Evolutionary conservation across 164 flowering plant species (phyloP).

Genomic region (Stephania japonica): DNA sequence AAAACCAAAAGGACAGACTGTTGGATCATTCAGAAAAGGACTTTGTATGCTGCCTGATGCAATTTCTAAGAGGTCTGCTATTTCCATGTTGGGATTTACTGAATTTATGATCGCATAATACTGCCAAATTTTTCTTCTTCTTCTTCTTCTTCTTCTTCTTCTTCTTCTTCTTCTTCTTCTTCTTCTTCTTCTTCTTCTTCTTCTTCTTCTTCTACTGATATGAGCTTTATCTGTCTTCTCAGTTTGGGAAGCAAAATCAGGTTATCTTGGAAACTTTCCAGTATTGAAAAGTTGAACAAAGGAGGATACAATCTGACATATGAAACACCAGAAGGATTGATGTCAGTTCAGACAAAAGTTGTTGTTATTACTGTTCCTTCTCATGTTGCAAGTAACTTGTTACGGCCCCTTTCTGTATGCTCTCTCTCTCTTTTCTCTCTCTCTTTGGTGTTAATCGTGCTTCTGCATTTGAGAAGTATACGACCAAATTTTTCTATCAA

Average conservation of each 20-base stretch:
- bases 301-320: conserved; percentile 63
- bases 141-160: not conserved
- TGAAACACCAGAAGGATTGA: conserved; percentile 79
- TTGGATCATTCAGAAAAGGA: conserved; percentile 91
- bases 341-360: conserved; percentile 53
- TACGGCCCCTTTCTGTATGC: conserved; percentile 86
- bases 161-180: not conserved
- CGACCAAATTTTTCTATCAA: not conserved
- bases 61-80: conserved; percentile 55
- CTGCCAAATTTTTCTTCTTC: not conserved
- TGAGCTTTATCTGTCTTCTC: conserved; percentile 14
- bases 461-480: not conserved
- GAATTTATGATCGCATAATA: not conserved
- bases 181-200: not conserved
- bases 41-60: conserved; percentile 81
- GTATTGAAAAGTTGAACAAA: conserved; percentile 41
- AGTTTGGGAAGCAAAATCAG: conserved; percentile 81
- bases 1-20: conserved; percentile 91
- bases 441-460: not conserved
- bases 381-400: conserved; percentile 59
- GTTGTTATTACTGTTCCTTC: conserved; percentile 89
- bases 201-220: not conserved
- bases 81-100: not conserved
- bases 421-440: conserved; percentile 9
- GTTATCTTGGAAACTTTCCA: conserved; percentile 79